Evolutionary conservation across 164 flowering plant species (phyloP).

Genomic region (Tinospora cordifolia): DNA sequence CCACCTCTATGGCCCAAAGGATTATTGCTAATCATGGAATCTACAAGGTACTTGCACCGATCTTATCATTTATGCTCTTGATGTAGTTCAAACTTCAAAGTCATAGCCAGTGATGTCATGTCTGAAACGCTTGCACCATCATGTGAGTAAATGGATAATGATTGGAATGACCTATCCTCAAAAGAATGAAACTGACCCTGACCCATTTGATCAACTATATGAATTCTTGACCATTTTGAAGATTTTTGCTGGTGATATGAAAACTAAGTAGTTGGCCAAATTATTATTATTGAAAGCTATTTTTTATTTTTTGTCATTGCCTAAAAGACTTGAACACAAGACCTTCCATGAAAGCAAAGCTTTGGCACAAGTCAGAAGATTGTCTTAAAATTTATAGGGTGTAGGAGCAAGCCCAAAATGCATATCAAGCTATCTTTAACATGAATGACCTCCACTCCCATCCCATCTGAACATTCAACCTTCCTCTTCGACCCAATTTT

Average conservation of each 20-base stretch:
- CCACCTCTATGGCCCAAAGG: conserved; percentile 55
- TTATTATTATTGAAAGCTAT: no score
- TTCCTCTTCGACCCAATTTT: no score
- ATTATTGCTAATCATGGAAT: conserved; percentile 61
- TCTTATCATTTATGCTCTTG: background rate
- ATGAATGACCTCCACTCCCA: no score
- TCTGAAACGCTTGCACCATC: background rate
- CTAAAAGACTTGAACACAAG: no score
- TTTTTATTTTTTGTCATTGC: no score
- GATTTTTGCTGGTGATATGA: background rate
- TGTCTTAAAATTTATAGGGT: no score
- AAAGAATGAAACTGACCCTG: background rate
- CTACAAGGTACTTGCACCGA: conserved; percentile 36
- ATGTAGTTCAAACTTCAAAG: background rate
- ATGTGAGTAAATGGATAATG: background rate
- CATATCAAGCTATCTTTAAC: no score
- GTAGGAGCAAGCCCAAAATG: no score
- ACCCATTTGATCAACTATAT: background rate
- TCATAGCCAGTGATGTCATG: background rate
- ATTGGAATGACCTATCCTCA: background rate
- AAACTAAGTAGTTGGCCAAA: background rate
- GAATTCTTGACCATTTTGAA: background rate
- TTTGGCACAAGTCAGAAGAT: no score
- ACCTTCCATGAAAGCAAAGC: no score
- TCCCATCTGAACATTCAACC: no score